Percentiles rank a stretch among this genome's conserved stretches.
phyloP scores from a whole-genome alignment of 495 filamentous ascomycete species.

The Jackrogersella multiformis region DNA sequence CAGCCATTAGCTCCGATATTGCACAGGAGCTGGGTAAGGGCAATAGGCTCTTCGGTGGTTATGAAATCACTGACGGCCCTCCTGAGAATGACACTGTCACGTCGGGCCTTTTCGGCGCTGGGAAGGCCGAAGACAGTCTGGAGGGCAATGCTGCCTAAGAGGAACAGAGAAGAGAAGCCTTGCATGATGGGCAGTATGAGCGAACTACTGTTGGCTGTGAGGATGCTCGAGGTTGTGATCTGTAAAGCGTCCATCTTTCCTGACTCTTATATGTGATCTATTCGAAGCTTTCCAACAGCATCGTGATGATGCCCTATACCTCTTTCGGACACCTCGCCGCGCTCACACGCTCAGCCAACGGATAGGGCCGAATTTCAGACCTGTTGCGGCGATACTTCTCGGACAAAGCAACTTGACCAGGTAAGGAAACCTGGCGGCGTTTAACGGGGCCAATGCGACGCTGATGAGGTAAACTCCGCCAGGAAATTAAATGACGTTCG shows the following conservation, averaged over 20 bases:
- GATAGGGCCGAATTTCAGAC: constrained; percentile 41
- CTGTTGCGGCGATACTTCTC: constrained; percentile 31
- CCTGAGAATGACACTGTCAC: constrained; percentile 54
- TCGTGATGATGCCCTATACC: constrained; percentile 33
- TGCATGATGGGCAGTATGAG: constrained; percentile 55
- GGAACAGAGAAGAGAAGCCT: constrained; percentile 55
- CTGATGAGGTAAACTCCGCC: constrained; percentile 7
- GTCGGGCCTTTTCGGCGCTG: constrained; percentile 42
- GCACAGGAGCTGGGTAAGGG: constrained; percentile 61
- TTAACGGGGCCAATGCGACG: constrained; percentile 31
- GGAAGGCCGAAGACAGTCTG: constrained; percentile 57
- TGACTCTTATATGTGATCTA: constrained; percentile 28
- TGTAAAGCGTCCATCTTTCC: constrained; percentile 41
- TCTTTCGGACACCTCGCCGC: constrained; percentile 32
- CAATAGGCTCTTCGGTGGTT: constrained; percentile 60
- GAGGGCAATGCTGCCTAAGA: constrained; percentile 58
- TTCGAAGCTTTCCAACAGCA: constrained; percentile 26
- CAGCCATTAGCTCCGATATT: constrained; percentile 69
- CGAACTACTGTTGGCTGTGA: constrained; percentile 41
- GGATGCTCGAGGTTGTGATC: constrained; percentile 25
- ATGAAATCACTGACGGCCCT: constrained; percentile 65
- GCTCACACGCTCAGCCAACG: constrained; percentile 11
- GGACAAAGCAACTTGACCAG: constrained; percentile 19
- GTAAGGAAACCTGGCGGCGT: constrained; percentile 20
- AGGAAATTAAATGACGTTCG: constrained; percentile 28